Evolutionary conservation across 257 asterid genomes (phyloP).

Genomic region (Echites panduratus): DNA sequence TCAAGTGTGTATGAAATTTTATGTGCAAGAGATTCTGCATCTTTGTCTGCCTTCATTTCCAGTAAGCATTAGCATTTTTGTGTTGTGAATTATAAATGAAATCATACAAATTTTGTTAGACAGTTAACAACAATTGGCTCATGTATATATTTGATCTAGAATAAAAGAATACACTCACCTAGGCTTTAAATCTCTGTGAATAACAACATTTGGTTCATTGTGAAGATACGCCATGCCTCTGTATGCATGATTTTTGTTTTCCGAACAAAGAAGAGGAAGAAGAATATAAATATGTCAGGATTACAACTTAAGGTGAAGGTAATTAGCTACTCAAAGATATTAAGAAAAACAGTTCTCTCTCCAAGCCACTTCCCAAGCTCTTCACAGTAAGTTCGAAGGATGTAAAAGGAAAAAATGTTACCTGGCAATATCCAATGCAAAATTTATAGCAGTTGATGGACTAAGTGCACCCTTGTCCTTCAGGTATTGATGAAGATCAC

Average conservation of each 20-base stretch:
- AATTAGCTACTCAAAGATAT: neutral
- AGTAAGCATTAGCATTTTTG: neutral
- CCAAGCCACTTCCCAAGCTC: neutral
- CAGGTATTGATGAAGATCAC: slow-evolving; percentile 92
- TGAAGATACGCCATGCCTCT: slow-evolving; percentile 99
- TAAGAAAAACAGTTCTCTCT: neutral
- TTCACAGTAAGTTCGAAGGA: neutral
- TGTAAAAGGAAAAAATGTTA: slow-evolving; percentile 13
- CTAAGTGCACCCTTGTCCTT: slow-evolving; percentile 88
- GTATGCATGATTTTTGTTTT: slow-evolving; percentile 24
- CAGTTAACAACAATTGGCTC: neutral
- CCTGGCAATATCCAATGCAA: slow-evolving; percentile 98
- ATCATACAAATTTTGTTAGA: neutral
- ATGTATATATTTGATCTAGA: neutral
- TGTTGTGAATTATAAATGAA: neutral
- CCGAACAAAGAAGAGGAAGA: neutral
- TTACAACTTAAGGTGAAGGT: slow-evolving; percentile 3
- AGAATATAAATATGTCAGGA: neutral
- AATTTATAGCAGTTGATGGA: slow-evolving; percentile 68
- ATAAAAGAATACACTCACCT: slow-evolving; percentile 45
- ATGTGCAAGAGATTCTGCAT: neutral
- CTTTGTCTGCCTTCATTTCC: neutral
- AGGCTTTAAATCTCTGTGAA: slow-evolving; percentile 97
- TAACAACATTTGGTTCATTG: slow-evolving; percentile 86
- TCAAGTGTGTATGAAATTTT: neutral